Evolutionary conservation across 1,284 basidiomycete species (phyloP).

Genomic region (Ustilago tritici): DNA sequence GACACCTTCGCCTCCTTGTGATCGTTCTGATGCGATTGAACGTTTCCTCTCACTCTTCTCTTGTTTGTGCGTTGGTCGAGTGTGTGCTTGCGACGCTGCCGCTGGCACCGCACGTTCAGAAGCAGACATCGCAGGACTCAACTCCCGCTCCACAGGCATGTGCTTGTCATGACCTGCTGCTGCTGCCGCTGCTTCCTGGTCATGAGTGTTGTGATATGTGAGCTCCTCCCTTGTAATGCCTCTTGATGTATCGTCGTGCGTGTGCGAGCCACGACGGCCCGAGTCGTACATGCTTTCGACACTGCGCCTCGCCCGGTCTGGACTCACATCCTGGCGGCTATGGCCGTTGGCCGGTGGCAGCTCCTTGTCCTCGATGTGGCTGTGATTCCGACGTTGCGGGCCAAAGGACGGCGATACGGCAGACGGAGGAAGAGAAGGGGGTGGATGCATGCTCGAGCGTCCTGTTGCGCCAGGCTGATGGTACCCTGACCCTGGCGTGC

Average conservation of each 20-base stretch:
- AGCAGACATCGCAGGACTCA: neutral
- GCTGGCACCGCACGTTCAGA: neutral
- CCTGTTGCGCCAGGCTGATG: conserved; percentile 10
- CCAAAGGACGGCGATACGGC: conserved; percentile 22
- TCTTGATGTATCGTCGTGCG: neutral
- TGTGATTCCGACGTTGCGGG: conserved; percentile 22
- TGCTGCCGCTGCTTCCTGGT: conserved; percentile 2
- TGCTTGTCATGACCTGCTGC: neutral
- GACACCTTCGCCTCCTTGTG: neutral
- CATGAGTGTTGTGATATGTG: neutral
- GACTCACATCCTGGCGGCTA: conserved; percentile 4
- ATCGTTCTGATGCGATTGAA: neutral
- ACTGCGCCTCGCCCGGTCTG: neutral
- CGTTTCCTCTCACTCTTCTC: neutral
- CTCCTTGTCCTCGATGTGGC: conserved; percentile 8
- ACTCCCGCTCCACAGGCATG: neutral
- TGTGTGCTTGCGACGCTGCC: neutral
- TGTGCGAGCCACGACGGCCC: neutral
- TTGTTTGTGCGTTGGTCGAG: neutral
- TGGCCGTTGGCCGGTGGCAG: conserved; percentile 13
- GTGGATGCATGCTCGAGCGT: conserved; percentile 15
- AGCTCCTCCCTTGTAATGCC: neutral
- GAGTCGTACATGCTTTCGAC: neutral
- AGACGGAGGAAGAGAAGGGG: conserved; percentile 23
- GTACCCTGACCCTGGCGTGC: conserved; percentile 23